These are phyloP conservation scores for Tuber aestivum DNA, from an alignment of 495 filamentous ascomycete species.

Conservation along the genomic window DNA sequence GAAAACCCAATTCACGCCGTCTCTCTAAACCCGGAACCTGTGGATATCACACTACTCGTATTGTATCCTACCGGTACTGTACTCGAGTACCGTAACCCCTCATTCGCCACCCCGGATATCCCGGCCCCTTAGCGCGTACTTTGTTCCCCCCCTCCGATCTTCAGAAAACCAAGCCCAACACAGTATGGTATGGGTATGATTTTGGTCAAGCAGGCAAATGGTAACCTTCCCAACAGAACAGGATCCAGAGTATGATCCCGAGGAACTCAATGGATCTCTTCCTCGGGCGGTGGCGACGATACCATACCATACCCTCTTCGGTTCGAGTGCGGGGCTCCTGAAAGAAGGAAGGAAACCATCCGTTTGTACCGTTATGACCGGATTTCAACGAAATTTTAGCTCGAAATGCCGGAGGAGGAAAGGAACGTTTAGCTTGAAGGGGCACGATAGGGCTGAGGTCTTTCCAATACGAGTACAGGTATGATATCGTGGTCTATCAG, in stretches of 20 bases:
- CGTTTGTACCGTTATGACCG: not conserved
- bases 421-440: not conserved
- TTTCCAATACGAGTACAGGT: no score
- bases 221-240: no score
- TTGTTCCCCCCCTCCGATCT: not conserved
- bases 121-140: not conserved
- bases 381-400: not conserved
- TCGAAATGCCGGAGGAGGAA: not conserved
- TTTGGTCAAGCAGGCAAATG: no score
- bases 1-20: not conserved
- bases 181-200: no score
- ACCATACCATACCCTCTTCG: not conserved
- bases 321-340: not conserved
- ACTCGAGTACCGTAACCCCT: no score
- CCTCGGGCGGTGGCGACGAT: not conserved
- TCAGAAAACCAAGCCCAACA: not conserved
- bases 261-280: not conserved
- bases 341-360: not conserved
- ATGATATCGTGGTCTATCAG: no score
- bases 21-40: not conserved
- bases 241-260: not conserved
- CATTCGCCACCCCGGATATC: no score
- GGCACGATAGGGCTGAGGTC: not conserved
- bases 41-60: not conserved
- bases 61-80: no score